phyloP scores from a whole-genome alignment of 2,329 filamentous ascomycete species.

The Bipolaris gigantea region DNA sequence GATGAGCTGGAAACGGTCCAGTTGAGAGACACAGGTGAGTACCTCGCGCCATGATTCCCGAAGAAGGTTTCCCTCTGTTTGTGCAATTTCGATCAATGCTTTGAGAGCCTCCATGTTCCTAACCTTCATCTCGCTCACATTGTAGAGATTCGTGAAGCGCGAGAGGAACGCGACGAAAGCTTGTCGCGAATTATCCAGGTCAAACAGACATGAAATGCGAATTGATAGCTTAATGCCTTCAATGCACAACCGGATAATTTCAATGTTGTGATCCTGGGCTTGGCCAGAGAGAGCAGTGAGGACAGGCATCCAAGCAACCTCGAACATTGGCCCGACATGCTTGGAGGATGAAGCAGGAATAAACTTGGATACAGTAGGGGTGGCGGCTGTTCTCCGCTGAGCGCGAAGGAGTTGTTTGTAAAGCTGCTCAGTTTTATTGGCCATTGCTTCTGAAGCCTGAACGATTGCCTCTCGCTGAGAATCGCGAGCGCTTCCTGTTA shows the following conservation, averaged over 20 bases:
- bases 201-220: constrained; percentile 89
- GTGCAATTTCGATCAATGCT: constrained; percentile 85
- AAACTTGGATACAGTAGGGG: constrained; percentile 69
- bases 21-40: constrained; percentile 90
- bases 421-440: constrained; percentile 75
- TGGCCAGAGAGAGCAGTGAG: constrained; percentile 91
- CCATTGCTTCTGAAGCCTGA: constrained; percentile 95
- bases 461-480: constrained; percentile 89
- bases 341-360: constrained; percentile 92
- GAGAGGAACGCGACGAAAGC: constrained; percentile 92
- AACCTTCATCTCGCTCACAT: constrained; percentile 88
- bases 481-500: constrained; percentile 90
- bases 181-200: constrained; percentile 87
- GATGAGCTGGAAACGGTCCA: constrained; percentile 92
- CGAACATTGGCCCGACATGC: constrained; percentile 97
- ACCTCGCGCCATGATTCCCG: constrained; percentile 94
- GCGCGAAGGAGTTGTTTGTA: constrained; percentile 93
- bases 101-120: constrained; percentile 97
- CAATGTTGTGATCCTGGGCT: constrained; percentile 91
- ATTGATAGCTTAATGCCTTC: constrained; percentile 95
- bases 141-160: constrained; percentile 94
- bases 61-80: constrained; percentile 87
- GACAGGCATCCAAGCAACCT: constrained; percentile 99
- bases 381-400: constrained; percentile 77
- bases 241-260: constrained; percentile 88